Conservation (phyloP, 768 basidiomycete genomes). For the Dendrothele bispora region DNA sequence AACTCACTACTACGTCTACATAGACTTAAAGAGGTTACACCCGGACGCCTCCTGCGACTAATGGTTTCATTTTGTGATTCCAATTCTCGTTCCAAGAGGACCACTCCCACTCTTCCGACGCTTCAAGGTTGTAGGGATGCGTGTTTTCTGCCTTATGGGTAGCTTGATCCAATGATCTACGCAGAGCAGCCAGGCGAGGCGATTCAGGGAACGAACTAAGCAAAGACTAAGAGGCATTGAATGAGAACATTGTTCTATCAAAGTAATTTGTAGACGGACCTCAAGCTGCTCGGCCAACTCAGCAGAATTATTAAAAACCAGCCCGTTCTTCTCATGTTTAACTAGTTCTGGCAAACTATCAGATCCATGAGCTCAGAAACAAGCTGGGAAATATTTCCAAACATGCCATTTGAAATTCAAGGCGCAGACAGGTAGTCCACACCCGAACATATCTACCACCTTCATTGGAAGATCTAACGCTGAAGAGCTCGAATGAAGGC, state of each 20-base stretch:
- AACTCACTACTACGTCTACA: neutral
- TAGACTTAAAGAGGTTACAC: neutral
- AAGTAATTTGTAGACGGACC: conserved; percentile 37
- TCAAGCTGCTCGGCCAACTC: conserved; percentile 75
- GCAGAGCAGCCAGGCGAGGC: conserved; percentile 47
- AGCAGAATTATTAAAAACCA: conserved; percentile 65
- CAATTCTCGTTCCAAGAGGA: conserved; percentile 86
- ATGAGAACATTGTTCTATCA: neutral
- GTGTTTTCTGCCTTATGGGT: conserved; percentile 17
- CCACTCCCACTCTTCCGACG: conserved; percentile 53
- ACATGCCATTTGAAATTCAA: conserved; percentile 78
- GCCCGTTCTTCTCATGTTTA: conserved; percentile 79
- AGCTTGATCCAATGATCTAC: conserved; percentile 42
- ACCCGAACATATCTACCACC: conserved; percentile 99
- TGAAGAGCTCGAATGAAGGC: conserved; percentile 87
- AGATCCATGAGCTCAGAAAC: conserved; percentile 4
- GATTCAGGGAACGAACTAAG: conserved; percentile 63
- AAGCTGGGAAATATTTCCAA: neutral
- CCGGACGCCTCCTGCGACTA: conserved; percentile 42
- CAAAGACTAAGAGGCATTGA: conserved; percentile 41
- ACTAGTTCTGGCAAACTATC: conserved; percentile 84
- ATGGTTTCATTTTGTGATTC: conserved; percentile 63
- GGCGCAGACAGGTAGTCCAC: conserved; percentile 91
- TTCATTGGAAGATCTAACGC: conserved; percentile 97
- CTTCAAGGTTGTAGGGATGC: conserved; percentile 13